These are phyloP conservation scores for Daedaleopsis nitida DNA, from an alignment of 768 basidiomycete genomes.

Conservation along the genomic window DNA sequence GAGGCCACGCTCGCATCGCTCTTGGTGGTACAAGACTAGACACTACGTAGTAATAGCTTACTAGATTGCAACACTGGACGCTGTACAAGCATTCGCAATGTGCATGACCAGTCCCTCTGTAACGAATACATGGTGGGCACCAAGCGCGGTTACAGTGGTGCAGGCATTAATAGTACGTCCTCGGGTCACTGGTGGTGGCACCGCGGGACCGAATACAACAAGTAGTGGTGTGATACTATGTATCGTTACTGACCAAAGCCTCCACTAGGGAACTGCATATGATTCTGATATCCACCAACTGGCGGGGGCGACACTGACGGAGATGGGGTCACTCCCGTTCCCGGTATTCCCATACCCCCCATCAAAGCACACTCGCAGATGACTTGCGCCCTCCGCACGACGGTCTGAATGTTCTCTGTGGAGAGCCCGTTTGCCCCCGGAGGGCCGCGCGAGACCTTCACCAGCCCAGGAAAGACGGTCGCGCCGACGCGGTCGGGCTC, in stretches of 20 bases:
- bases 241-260: background rate
- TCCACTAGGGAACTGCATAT: background rate
- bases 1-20: slow-evolving; percentile 84
- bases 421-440: slow-evolving; percentile 36
- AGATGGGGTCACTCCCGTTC: background rate
- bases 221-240: too few species aligned
- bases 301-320: background rate
- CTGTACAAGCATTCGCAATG: slow-evolving; percentile 3
- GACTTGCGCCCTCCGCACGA: slow-evolving; percentile 83
- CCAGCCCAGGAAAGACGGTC: slow-evolving; percentile 85
- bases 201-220: too few species aligned
- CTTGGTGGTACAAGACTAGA: slow-evolving; percentile 51
- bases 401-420: slow-evolving; percentile 61
- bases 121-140: background rate
- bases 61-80: slow-evolving; percentile 11
- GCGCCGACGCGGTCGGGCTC: slow-evolving; percentile 78
- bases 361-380: slow-evolving; percentile 80
- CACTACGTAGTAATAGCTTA: slow-evolving; percentile 20
- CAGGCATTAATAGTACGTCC: background rate
- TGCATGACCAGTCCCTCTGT: background rate
- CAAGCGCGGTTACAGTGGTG: background rate
- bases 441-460: slow-evolving; percentile 65
- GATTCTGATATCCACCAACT: background rate
- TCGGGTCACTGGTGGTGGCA: background rate
- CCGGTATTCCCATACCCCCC: background rate